A percentile compares a stretch with the other conserved stretches of the same genome.
These are phyloP conservation scores for Fusarium udum DNA, from an alignment of 2,329 filamentous ascomycete species.

Conservation along the genomic window DNA sequence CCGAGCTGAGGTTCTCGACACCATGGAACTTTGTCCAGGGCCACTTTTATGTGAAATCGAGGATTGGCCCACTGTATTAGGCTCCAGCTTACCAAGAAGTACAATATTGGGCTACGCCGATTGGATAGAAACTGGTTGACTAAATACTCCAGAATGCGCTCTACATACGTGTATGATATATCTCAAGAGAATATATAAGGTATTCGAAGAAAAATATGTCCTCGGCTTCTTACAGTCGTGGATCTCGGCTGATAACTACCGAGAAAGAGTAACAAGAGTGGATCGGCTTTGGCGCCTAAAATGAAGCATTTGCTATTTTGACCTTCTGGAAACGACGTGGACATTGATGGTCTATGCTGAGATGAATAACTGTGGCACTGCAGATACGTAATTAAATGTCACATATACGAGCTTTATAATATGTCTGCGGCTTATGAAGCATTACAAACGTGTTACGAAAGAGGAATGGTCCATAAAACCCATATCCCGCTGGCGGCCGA, in stretches of 20 bases:
- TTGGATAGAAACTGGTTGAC: fast-evolving
- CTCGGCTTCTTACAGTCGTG: too few relatives aligned
- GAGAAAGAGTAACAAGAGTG: background rate
- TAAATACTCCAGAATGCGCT: background rate
- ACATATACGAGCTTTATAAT: background rate
- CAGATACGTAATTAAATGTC: background rate
- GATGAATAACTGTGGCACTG: background rate
- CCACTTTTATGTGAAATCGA: background rate
- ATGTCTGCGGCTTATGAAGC: background rate
- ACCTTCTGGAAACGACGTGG: background rate
- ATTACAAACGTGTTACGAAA: background rate
- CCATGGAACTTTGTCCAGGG: background rate
- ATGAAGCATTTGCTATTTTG: background rate
- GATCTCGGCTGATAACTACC: fast-evolving
- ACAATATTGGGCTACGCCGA: too few relatives aligned
- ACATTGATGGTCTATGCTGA: background rate
- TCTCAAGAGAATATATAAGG: fast-evolving
- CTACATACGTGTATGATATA: background rate
- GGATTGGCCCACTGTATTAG: background rate
- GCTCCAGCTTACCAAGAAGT: background rate
- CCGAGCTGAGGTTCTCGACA: background rate
- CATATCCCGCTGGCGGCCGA: background rate
- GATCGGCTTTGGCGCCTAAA: background rate
- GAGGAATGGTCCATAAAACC: background rate
- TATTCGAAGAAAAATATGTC: fast-evolving